phyloP scores from a whole-genome alignment of 176 grass and related monocot species.

The Hordeum marinum region DNA sequence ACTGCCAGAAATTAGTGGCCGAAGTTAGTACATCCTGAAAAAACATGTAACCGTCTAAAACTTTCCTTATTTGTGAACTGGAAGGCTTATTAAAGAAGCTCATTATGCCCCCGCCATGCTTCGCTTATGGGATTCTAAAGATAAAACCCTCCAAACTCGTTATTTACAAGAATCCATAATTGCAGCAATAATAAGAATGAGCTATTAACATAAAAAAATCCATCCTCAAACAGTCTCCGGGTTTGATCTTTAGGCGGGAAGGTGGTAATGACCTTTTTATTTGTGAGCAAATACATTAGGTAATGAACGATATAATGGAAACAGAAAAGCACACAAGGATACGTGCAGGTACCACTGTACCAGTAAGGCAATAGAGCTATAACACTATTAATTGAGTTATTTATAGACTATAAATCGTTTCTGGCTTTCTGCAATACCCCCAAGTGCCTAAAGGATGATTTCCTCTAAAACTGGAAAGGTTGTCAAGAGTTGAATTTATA shows the following conservation, averaged over 20 bases:
- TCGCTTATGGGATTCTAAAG: neutral
- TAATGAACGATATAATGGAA: neutral
- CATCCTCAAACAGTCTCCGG: neutral
- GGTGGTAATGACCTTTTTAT: neutral
- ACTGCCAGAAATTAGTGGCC: neutral
- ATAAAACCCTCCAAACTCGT: neutral
- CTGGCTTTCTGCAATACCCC: neutral
- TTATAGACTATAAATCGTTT: neutral
- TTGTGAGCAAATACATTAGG: neutral
- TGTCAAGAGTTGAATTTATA: neutral
- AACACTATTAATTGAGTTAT: neutral
- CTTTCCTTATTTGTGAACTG: neutral
- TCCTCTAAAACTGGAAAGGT: neutral
- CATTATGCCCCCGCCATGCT: neutral
- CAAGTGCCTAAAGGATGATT: neutral
- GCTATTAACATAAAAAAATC: neutral
- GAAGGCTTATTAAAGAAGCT: neutral
- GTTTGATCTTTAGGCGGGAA: constrained; percentile 7
- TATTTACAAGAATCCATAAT: constrained; percentile 7
- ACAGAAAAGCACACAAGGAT: neutral
- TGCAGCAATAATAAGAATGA: constrained; percentile 2
- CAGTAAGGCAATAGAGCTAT: neutral
- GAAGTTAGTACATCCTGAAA: neutral
- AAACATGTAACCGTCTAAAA: neutral
- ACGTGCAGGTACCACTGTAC: neutral